A percentile compares a stretch with the other conserved stretches of the same genome.
These are phyloP conservation scores for Boletus sp. DNA, from an alignment of 768 basidiomycete genomes.

Conservation along the genomic window DNA sequence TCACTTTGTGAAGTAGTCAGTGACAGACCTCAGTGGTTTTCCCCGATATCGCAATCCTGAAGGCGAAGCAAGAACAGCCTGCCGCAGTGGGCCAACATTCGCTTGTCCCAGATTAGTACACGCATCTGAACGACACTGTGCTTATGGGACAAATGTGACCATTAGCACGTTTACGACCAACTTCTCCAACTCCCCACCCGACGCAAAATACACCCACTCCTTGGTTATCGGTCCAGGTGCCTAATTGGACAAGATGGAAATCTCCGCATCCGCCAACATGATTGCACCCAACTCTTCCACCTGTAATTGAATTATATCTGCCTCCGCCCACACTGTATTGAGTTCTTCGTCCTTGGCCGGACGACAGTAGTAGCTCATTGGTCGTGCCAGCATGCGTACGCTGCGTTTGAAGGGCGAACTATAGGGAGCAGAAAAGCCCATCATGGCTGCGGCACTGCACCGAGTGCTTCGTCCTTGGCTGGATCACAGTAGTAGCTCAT, in stretches of 20 bases:
- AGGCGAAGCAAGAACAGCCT: too few relatives aligned
- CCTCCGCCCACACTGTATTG: conserved; percentile 25
- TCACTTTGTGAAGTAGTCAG: too few relatives aligned
- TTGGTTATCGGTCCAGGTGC: conserved; percentile 49
- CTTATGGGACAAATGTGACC: conserved; percentile 65
- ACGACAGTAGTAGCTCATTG: conserved; percentile 41
- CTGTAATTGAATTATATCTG: conserved; percentile 45
- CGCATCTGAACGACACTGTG: not conserved
- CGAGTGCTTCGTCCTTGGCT: too few relatives aligned
- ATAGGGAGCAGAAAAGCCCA: too few relatives aligned
- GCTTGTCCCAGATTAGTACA: too few relatives aligned
- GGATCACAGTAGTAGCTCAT: too few relatives aligned
- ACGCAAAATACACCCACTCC: conserved; percentile 68
- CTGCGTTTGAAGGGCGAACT: conserved; percentile 21
- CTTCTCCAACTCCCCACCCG: conserved; percentile 65
- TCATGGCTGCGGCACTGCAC: too few relatives aligned
- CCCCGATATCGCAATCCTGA: too few relatives aligned
- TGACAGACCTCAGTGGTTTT: too few relatives aligned
- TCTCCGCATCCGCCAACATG: conserved; percentile 58
- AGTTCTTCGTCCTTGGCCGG: conserved; percentile 37
- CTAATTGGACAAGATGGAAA: conserved; percentile 56
- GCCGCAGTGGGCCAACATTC: too few relatives aligned
- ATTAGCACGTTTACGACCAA: conserved; percentile 73
- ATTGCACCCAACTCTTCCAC: conserved; percentile 71
- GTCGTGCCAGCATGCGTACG: conserved; percentile 38